Evolutionary conservation across 1,284 basidiomycete genomes (phyloP), one percentile per base, ranked within the genome.

Genomic region (Amylostereum chailletii): DNA sequence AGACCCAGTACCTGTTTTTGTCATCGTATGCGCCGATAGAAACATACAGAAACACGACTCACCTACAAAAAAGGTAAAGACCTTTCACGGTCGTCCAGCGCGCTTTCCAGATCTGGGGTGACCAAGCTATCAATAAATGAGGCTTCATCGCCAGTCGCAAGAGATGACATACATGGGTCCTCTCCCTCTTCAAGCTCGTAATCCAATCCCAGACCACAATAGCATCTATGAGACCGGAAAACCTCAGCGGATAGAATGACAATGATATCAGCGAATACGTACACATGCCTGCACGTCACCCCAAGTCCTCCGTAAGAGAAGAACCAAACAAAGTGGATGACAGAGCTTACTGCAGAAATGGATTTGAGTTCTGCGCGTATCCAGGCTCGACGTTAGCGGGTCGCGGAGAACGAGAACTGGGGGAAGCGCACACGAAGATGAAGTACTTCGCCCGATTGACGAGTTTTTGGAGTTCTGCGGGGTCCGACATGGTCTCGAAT

Each of bases 121-220:
- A 2, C 11, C 6, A 30, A 2, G 42, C 29, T 11, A 26, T 9
- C 10, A 7, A 26, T 51, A 50, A 45, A 41, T 45, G 8, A 53
- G 45, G 32, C n/a, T 46, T 57, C 42, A 55, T 52, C 42, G 43
- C 49, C 41, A 53, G 41, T 30, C 30, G 46, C 10, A 27, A 39
- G 46, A 47, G 43, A 43, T 37, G n/a, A 69, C 73, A 59, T 64
- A 86, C 85, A 63, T 83, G 86, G 60, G 75, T 76, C 68, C 77
- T 86, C 66, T 89, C 86, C 65, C 83, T 73, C 34, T 79, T 76
- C 47, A 89, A 63, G 62, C 82, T 82, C 58, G 84, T 78, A 60
- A 85, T 70, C 86, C 86, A 89, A 69, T 89, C 86, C 86, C 86
- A 89, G 46, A 87, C 65, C 53, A 85, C 79, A 40, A 89, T 78